Evolutionary conservation across 1,284 basidiomycete species (phyloP).

Genomic region (Moesziomyces sp.): DNA sequence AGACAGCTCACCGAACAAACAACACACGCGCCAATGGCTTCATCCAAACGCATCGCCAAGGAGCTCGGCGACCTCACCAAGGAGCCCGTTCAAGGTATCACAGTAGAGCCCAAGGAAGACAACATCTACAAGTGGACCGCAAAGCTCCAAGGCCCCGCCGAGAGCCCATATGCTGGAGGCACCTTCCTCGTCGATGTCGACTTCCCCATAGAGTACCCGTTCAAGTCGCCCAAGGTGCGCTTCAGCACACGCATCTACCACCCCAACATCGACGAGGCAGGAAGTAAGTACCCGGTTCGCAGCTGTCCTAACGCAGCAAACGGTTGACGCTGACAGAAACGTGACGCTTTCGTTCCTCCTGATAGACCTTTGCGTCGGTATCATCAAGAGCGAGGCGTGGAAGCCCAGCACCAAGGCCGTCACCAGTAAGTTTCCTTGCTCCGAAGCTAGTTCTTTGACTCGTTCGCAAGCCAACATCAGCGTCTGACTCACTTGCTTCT

Average conservation of each 20-base stretch:
- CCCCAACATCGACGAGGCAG: slow-evolving; percentile 66
- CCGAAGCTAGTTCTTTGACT: no score
- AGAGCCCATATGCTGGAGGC: slow-evolving; percentile 62
- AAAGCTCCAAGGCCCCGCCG: slow-evolving; percentile 44
- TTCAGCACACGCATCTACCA: slow-evolving; percentile 66
- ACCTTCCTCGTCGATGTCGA: slow-evolving; percentile 63
- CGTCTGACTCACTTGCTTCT: slow-evolving; percentile 1
- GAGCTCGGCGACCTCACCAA: slow-evolving; percentile 58
- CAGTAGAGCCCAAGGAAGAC: slow-evolving; percentile 51
- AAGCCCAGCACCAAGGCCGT: slow-evolving; percentile 66
- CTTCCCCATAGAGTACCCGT: slow-evolving; percentile 67
- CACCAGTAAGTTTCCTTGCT: slow-evolving; percentile 49
- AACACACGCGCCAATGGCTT: slow-evolving; percentile 25
- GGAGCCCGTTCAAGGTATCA: slow-evolving; percentile 54
- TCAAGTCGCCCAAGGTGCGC: slow-evolving; percentile 66
- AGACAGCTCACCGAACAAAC: neutral
- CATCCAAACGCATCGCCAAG: slow-evolving; percentile 48
- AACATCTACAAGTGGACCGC: slow-evolving; percentile 64
- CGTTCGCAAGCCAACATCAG: no score
- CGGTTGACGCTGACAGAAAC: neutral
- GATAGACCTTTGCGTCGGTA: slow-evolving; percentile 59
- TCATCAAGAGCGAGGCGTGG: slow-evolving; percentile 67
- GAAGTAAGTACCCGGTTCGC: slow-evolving; percentile 46
- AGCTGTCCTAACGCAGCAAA: neutral
- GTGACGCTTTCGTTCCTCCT: neutral